These are phyloP conservation scores for Lyophyllum decastes DNA, from an alignment of 768 basidiomycete genomes.

Conservation along the genomic window DNA sequence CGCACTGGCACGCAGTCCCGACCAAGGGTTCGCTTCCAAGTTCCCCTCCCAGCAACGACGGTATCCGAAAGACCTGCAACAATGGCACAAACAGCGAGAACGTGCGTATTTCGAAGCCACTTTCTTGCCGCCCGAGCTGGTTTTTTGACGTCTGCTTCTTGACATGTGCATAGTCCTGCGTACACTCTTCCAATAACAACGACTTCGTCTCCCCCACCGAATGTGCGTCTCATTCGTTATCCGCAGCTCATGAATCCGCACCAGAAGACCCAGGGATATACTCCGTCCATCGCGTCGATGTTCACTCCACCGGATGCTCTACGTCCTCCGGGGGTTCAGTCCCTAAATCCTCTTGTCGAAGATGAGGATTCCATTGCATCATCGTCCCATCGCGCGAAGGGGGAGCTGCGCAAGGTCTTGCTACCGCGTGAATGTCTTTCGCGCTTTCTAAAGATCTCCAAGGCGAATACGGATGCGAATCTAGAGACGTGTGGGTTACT, in stretches of 20 bases:
- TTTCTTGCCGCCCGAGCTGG: too few relatives aligned
- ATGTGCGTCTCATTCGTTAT: conserved; percentile 52
- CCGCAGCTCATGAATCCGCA: conserved; percentile 80
- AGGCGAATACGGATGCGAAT: conserved; percentile 74
- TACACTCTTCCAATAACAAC: conserved; percentile 67
- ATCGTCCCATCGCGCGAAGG: conserved; percentile 63
- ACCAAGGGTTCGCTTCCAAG: too few relatives aligned
- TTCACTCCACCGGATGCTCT: too few relatives aligned
- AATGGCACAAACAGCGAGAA: too few relatives aligned
- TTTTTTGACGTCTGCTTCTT: background rate
- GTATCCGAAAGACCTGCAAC: too few relatives aligned
- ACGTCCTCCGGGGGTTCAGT: too few relatives aligned
- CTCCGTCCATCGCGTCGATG: conserved; percentile 75
- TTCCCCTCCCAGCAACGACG: too few relatives aligned
- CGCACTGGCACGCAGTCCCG: too few relatives aligned
- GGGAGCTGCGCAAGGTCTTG: conserved; percentile 41
- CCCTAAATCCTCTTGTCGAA: too few relatives aligned
- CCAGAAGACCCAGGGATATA: conserved; percentile 76
- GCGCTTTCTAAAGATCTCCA: conserved; percentile 76
- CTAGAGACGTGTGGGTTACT: conserved; percentile 87
- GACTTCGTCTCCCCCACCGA: conserved; percentile 61
- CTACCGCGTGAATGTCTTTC: conserved; percentile 75
- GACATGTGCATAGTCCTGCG: conserved; percentile 19
- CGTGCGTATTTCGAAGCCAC: too few relatives aligned
- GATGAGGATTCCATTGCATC: too few relatives aligned